Base-by-base conservation (phyloP, 352 stramenopile species). In the Phytophthora palmivora region DNA sequence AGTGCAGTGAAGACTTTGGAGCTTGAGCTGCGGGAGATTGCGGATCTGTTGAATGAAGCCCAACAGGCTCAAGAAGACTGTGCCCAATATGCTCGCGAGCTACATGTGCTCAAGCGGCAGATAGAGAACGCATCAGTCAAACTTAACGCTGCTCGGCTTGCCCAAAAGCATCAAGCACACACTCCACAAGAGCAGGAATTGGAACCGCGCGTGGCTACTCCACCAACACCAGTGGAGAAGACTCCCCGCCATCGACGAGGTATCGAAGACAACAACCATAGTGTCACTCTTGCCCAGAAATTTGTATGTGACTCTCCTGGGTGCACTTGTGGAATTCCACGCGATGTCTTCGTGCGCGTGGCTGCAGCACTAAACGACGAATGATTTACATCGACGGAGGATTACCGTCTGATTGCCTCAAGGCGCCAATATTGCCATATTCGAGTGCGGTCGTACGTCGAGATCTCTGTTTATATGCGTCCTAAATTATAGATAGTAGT, bases 321-420 rank as follows among this genome's bases (percentile, higher is more conserved):
- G 2, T 90, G 78, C 39, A 51, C 21, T 10, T 90, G 81, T 18
- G 81, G 76, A 4, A 84, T 90, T 36, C 78, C 81, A 30, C 74
- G 81, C 21, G 69, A 88, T 49, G 81, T 90, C 14, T 88, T 88
- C 32, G 46, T 82, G 14, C 76, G 80, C 12, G 74, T 85, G 4
- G 76, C 58, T 11, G 66, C 71, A 14, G 69, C 53, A 14, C 47
- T 89, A 18, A 89, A 89, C 42, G 78, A 79, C 16, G 80, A 89
- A 4, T 80, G 48, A 63, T 9, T 12, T 10, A 34, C 6, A 12
- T 34, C 10, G 30, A 34, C 24, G 6, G 6, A 6, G 24, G 24
- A 28, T 28, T 6, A 28, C 24, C n/a, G n/a, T n/a, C n/a, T n/a
- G n/a, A n/a, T 28, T 6, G 3, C 6, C 24, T 28, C 24, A 28